Percentiles rank a stretch among this genome's conserved stretches.
Conservation (phyloP, 2,329 filamentous ascomycete species). For the Blumeria graminis region DNA sequence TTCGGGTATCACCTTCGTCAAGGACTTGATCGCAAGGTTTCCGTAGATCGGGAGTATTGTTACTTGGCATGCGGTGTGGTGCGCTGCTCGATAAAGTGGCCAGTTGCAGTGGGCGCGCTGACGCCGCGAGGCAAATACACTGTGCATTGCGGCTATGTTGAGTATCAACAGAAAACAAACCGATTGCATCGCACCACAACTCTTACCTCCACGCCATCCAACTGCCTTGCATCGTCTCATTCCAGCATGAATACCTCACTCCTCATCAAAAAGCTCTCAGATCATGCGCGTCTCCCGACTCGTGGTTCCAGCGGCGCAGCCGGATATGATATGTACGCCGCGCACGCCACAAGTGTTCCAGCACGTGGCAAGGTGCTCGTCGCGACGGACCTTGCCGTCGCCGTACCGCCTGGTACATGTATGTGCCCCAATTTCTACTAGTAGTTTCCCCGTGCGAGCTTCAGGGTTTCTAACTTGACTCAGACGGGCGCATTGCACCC, state of each 20-base stretch:
- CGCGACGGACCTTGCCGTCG: conserved; percentile 76
- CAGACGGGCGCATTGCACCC: conserved; percentile 74
- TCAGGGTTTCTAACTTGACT: background rate
- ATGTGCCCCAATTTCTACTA: conserved; percentile 17
- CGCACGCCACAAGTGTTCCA: conserved; percentile 51
- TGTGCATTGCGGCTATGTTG: too few relatives aligned
- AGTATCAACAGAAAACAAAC: too few relatives aligned
- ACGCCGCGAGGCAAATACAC: too few relatives aligned
- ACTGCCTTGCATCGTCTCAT: too few relatives aligned
- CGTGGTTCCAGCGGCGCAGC: conserved; percentile 75
- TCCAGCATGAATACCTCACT: conserved; percentile 8
- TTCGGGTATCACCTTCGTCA: too few relatives aligned
- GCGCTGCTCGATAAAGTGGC: too few relatives aligned
- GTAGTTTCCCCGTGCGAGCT: background rate
- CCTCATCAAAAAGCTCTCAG: conserved; percentile 60
- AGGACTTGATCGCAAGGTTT: too few relatives aligned
- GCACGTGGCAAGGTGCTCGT: conserved; percentile 66
- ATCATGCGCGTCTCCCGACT: conserved; percentile 59
- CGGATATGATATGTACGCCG: conserved; percentile 79
- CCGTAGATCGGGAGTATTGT: too few relatives aligned
- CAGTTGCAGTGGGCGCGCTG: too few relatives aligned
- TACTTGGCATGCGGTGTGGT: too few relatives aligned
- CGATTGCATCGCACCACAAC: too few relatives aligned
- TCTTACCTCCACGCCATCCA: too few relatives aligned
- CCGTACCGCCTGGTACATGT: conserved; percentile 79